Conservation (phyloP, 495 filamentous ascomycete species). For the Gamarada debralockiae region DNA sequence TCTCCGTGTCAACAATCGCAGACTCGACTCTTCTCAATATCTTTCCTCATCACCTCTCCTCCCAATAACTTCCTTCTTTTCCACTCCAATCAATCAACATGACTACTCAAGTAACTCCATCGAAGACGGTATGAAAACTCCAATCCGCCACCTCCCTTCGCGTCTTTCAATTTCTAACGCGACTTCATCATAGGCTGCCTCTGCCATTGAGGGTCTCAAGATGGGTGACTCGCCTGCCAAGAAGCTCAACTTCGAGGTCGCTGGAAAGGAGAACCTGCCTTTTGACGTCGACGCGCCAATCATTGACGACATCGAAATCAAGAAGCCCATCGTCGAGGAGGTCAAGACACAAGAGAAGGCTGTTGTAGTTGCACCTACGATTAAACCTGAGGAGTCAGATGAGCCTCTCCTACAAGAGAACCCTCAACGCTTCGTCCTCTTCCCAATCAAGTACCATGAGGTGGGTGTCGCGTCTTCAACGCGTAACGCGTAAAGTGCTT, state of each 20-base stretch:
- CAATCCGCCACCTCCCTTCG: slow-evolving; percentile 34
- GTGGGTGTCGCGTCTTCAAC: slow-evolving; percentile 58
- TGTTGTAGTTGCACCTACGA: slow-evolving; percentile 49
- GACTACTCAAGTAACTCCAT: slow-evolving; percentile 74
- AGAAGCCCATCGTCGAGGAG: slow-evolving; percentile 50
- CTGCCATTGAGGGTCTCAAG: slow-evolving; percentile 80
- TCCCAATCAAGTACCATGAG: slow-evolving; percentile 99
- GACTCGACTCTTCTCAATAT: not conserved
- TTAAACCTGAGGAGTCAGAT: slow-evolving; percentile 68
- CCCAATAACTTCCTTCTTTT: slow-evolving; percentile 3
- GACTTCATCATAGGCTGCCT: slow-evolving; percentile 60
- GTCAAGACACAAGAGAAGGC: slow-evolving; percentile 34
- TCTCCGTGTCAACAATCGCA: slow-evolving; percentile 11
- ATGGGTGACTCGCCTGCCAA: slow-evolving; percentile 87
- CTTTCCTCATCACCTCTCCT: slow-evolving; percentile 7
- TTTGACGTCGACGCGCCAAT: slow-evolving; percentile 53
- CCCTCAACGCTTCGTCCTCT: slow-evolving; percentile 92
- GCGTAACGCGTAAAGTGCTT: slow-evolving; percentile 68
- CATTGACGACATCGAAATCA: slow-evolving; percentile 46
- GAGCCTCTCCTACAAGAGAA: slow-evolving; percentile 97
- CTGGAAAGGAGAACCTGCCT: slow-evolving; percentile 80
- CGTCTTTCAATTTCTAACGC: slow-evolving; percentile 31
- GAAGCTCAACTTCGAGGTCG: slow-evolving; percentile 73
- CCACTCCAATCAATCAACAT: slow-evolving; percentile 35
- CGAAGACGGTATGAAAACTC: slow-evolving; percentile 69